phyloP scores from a whole-genome alignment of 345 rosid genomes.

The Eutrema japonicum region DNA sequence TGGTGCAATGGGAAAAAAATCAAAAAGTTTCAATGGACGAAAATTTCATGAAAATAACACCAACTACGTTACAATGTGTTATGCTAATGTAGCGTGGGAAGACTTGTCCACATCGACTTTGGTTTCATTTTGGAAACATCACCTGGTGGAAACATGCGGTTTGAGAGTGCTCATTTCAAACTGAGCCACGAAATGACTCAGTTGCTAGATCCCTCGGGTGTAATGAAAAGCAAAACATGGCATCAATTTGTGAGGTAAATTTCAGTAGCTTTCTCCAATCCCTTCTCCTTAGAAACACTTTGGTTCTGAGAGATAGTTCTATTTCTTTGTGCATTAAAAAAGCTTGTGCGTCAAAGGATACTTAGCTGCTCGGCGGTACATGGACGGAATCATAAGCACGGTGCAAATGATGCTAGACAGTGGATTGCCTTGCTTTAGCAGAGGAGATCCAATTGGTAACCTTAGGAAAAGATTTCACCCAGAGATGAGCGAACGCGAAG shows the following conservation, averaged over 20 bases:
- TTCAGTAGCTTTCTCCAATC: background rate
- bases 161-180: conserved; percentile 98
- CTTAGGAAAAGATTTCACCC: conserved; percentile 98
- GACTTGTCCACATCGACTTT: conserved; percentile 98
- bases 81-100: conserved; percentile 65
- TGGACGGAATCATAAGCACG: conserved; percentile 89
- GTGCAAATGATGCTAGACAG: conserved; percentile 94
- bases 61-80: background rate
- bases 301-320: conserved; percentile 1
- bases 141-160: conserved; percentile 96
- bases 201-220: conserved; percentile 85
- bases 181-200: conserved; percentile 99
- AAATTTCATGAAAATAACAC: conserved; percentile 8
- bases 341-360: conserved; percentile 95
- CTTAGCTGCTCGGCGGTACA: conserved; percentile 80
- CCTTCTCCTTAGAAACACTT: background rate
- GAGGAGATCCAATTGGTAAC: conserved; percentile 96
- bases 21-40: background rate
- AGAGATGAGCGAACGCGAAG: conserved; percentile 96
- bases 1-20: conserved; percentile 2
- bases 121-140: conserved; percentile 97
- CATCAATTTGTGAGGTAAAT: conserved; percentile 72
- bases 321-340: conserved; percentile 19
- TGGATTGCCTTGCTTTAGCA: conserved; percentile 94
- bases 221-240: conserved; percentile 96